Evolutionary conservation across 106 monocot species (phyloP), one percentile per base, ranked within the genome.

Genomic region (Xerophyta viscosa): DNA sequence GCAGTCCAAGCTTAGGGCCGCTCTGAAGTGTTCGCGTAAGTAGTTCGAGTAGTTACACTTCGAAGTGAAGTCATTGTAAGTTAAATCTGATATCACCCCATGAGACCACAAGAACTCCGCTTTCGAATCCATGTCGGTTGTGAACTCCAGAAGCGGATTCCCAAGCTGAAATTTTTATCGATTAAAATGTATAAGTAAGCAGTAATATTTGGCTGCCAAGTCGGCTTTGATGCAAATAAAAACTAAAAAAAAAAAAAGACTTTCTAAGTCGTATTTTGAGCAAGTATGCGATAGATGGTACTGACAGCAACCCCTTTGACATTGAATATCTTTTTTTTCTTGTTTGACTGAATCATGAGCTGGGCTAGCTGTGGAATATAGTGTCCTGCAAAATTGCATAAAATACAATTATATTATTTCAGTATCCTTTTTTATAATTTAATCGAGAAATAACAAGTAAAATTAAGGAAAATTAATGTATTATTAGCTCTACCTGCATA

Each of bases 21-120:
- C 96, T 27, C 85, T 70, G 63, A 86, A 98, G 41, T 89, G 89
- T 68, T 98, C 96, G 21, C 74, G 41, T 12, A 98, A 85, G 50
- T 98, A 98, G 20, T 89, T 69, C 0, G 96, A 98, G 54, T 98
- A 98, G 79, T 98, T 98, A 63, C 96, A 98, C 33, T 56, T 71
- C 11, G 58, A 48, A 22, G 86, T 79, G 79, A 98, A 98, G 25
- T 86, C 39, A 29, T 50, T 69, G 43, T 76, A 89, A 18, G 96
- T 98, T 0, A 79, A 66, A 63, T 98, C 96, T 13, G 96, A 98
- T 22, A 98, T 98, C 68, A 98, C 62, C 13, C 96, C 96, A 60
- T 98, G 96, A 8, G 96, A 86, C 96, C 96, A 98, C 66, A 98
- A 82, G 72, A 64, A 96, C 60, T 96, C 94, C 1, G 94, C 81